phyloP scores from a whole-genome alignment of 2,329 filamentous ascomycete genomes.

The Tolypocladium ovalisporum region DNA sequence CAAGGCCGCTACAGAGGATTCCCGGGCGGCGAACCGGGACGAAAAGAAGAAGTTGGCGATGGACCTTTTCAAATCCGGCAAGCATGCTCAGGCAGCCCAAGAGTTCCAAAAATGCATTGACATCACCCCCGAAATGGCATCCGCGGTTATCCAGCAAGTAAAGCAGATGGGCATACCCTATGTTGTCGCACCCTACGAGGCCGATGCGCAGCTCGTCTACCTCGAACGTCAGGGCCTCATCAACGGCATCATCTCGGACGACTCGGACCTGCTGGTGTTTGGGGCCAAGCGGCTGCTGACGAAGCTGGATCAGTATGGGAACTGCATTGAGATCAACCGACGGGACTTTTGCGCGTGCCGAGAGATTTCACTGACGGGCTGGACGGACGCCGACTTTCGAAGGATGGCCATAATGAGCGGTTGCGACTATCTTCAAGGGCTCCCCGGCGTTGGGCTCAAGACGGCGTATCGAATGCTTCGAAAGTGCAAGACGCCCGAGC shows the following conservation, averaged over 20 bases:
- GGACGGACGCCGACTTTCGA: slow-evolving; percentile 84
- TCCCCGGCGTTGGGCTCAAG: slow-evolving; percentile 81
- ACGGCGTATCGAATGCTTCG: slow-evolving; percentile 85
- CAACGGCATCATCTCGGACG: slow-evolving; percentile 83
- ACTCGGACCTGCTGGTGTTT: slow-evolving; percentile 93
- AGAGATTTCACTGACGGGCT: slow-evolving; percentile 81
- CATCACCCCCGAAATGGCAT: slow-evolving; percentile 92
- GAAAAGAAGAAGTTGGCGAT: slow-evolving; percentile 66
- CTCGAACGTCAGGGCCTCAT: slow-evolving; percentile 78
- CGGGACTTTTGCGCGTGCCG: slow-evolving; percentile 80
- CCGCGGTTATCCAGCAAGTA: slow-evolving; percentile 80
- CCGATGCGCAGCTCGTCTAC: slow-evolving; percentile 93
- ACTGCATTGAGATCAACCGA: slow-evolving; percentile 85
- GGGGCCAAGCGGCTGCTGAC: slow-evolving; percentile 84
- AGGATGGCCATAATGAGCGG: slow-evolving; percentile 95
- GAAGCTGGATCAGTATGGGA: slow-evolving; percentile 88
- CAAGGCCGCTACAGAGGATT: slow-evolving; percentile 77
- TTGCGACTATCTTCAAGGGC: slow-evolving; percentile 85
- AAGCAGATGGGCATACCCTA: slow-evolving; percentile 73
- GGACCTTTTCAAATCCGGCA: slow-evolving; percentile 72
- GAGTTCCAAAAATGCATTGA: slow-evolving; percentile 95
- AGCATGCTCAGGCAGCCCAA: slow-evolving; percentile 65
- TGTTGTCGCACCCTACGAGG: slow-evolving; percentile 93
- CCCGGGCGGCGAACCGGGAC: slow-evolving; percentile 63
- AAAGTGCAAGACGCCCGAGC: slow-evolving; percentile 81